Conservation (phyloP, 208 protist genomes). For the Leishmania guyanensis region DNA sequence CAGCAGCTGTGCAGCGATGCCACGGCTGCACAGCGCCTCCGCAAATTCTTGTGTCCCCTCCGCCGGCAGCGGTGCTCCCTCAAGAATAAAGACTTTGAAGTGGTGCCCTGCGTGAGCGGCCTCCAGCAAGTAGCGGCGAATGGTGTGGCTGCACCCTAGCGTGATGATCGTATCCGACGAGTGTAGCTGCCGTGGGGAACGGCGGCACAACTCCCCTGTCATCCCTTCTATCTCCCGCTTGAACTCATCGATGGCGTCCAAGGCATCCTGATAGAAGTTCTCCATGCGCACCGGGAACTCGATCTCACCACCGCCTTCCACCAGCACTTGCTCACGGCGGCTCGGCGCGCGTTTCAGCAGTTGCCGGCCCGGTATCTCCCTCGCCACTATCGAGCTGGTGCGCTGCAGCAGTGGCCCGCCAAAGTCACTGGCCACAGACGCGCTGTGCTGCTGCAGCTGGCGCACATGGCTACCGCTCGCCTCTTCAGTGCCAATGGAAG, state of each 20-base stretch:
- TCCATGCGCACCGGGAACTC: constrained; percentile 58
- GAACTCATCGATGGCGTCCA: constrained; percentile 65
- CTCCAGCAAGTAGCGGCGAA: constrained; percentile 56
- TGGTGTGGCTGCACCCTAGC: constrained; percentile 77
- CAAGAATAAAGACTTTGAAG: constrained; percentile 96
- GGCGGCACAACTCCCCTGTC: constrained; percentile 69
- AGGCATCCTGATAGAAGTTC: constrained; percentile 61
- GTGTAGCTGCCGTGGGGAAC: constrained; percentile 73
- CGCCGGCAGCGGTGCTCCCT: constrained; percentile 78
- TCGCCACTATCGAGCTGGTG: constrained; percentile 48
- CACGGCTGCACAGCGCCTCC: constrained; percentile 54
- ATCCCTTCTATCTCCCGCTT: constrained; percentile 70
- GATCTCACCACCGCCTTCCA: constrained; percentile 18
- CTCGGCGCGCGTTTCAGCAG: constrained; percentile 63
- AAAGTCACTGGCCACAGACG: constrained; percentile 17
- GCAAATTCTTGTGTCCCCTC: constrained; percentile 74
- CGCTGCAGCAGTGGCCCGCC: constrained; percentile 38
- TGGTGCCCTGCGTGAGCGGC: constrained; percentile 34
- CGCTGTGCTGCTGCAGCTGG: constrained; percentile 29
- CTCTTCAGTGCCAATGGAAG: background rate
- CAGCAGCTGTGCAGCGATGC: constrained; percentile 93
- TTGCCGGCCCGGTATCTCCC: constrained; percentile 74
- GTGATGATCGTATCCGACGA: constrained; percentile 77
- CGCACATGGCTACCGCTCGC: background rate
- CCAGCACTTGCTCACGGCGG: constrained; percentile 30